phyloP scores from a whole-genome alignment of 352 stramenopile species.

The Aphanomyces stellatus region DNA sequence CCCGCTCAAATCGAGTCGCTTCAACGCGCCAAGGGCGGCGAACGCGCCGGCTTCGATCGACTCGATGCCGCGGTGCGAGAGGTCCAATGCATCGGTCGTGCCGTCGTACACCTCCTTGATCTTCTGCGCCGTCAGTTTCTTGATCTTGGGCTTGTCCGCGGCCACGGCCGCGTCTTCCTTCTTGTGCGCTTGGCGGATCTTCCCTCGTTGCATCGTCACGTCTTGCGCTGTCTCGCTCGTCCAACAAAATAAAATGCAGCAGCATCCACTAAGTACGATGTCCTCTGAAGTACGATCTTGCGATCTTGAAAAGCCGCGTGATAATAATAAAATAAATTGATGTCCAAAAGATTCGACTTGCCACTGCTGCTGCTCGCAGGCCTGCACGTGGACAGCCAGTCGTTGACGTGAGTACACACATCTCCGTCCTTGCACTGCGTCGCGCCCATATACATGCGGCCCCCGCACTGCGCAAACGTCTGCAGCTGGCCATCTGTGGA shows the following conservation, averaged over 20 bases:
- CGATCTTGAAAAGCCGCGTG: no score
- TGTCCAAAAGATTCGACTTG: no score
- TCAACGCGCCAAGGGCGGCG: neutral
- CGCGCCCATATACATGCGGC: neutral
- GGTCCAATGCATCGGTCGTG: conserved; percentile 44
- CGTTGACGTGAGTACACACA: neutral
- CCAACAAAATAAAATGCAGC: no score
- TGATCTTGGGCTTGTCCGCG: conserved; percentile 61
- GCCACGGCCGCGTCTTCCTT: neutral
- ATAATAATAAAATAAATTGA: no score
- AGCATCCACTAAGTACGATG: no score
- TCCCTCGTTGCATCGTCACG: neutral
- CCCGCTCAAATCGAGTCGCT: conserved; percentile 5
- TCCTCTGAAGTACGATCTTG: no score
- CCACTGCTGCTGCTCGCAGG: no score
- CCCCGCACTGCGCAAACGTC: conserved; percentile 9
- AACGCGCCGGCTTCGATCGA: conserved; percentile 55
- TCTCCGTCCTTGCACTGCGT: conserved; percentile 6
- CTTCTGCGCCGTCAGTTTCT: conserved; percentile 83
- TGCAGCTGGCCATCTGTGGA: neutral
- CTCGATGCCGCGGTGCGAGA: conserved; percentile 67
- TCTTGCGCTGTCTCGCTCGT: no score
- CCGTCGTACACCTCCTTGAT: conserved; percentile 42
- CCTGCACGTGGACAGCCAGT: conserved; percentile 8
- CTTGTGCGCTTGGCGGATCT: conserved; percentile 1